Conservation (phyloP, 345 rosid species). For the Populus tremula region DNA sequence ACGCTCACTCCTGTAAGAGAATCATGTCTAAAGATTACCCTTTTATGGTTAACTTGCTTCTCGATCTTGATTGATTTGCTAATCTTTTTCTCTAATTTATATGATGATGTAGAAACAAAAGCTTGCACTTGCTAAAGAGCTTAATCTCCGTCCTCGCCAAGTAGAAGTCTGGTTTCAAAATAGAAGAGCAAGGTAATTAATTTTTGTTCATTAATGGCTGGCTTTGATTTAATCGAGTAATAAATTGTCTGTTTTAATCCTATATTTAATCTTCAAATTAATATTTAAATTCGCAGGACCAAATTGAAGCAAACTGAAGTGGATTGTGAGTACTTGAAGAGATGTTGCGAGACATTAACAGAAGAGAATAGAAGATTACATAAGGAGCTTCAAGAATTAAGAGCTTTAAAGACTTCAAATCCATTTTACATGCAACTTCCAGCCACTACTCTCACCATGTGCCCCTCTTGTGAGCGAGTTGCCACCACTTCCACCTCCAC, state of each 20-base stretch:
- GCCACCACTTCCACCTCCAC: conserved; percentile 54
- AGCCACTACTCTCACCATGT: conserved; percentile 99
- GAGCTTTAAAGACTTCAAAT: conserved; percentile 75
- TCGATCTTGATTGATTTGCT: neutral
- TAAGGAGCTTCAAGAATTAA: conserved; percentile 73
- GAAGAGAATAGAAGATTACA: conserved; percentile 90
- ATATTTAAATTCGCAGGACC: conserved; percentile 52
- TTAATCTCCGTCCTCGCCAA: conserved; percentile 90
- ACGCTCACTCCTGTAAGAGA: conserved; percentile 79
- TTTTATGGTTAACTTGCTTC: neutral
- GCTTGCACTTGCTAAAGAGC: conserved; percentile 72
- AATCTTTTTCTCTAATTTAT: neutral
- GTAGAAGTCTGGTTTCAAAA: conserved; percentile 99
- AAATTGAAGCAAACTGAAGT: conserved; percentile 93
- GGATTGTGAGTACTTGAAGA: conserved; percentile 87
- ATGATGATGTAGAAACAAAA: conserved; percentile 59
- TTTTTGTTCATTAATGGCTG: neutral
- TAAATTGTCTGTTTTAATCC: neutral
- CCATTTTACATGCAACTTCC: conserved; percentile 97
- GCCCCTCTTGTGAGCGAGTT: conserved; percentile 96
- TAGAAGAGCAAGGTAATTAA: conserved; percentile 81
- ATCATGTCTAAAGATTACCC: neutral
- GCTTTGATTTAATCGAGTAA: neutral
- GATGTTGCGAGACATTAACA: conserved; percentile 79
- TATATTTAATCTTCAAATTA: neutral